Percentiles rank a stretch among this genome's conserved stretches.
Evolutionary conservation across 192 early-diverging fungal species (phyloP).

Genomic region (Phlyctochytrium bullatum): DNA sequence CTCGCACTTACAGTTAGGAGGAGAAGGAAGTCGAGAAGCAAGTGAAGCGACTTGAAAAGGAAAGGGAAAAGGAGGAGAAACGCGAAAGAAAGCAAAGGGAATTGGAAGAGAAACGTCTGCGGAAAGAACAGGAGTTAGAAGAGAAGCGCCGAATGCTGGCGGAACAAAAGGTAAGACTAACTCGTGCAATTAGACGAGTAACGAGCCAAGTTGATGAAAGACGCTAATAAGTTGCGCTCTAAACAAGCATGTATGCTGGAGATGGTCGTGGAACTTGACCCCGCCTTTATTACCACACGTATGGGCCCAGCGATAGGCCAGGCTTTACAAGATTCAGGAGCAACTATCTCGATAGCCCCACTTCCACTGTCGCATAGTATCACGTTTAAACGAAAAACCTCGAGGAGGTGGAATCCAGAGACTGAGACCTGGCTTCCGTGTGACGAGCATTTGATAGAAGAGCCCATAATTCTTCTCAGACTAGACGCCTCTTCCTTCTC

Average conservation of each 20-base stretch:
- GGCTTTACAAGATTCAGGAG: slow-evolving; percentile 4
- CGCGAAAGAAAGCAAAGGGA: slow-evolving; percentile 8
- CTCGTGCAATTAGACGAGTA: slow-evolving; percentile 8
- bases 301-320: slow-evolving; percentile 1
- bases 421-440: slow-evolving; percentile 5
- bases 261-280: slow-evolving; percentile 15
- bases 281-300: slow-evolving; percentile 2
- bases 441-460: neutral
- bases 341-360: neutral
- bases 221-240: slow-evolving; percentile 26
- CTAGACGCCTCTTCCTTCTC: slow-evolving; percentile 6
- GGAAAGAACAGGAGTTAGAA: neutral
- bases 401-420: slow-evolving; percentile 4
- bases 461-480: slow-evolving; percentile 11
- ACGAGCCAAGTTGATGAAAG: neutral
- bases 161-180: neutral
- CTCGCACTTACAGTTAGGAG: too few species aligned
- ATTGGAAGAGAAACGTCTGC: neutral
- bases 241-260: slow-evolving; percentile 16
- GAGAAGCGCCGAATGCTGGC: neutral
- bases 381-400: slow-evolving; percentile 6
- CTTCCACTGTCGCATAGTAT: neutral
- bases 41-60: slow-evolving; percentile 15
- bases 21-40: too few species aligned
- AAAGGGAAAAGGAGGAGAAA: slow-evolving; percentile 5